These are phyloP conservation scores for Colletotrichum truncatum DNA, from an alignment of 2,329 filamentous ascomycete genomes.

Conservation along the genomic window DNA sequence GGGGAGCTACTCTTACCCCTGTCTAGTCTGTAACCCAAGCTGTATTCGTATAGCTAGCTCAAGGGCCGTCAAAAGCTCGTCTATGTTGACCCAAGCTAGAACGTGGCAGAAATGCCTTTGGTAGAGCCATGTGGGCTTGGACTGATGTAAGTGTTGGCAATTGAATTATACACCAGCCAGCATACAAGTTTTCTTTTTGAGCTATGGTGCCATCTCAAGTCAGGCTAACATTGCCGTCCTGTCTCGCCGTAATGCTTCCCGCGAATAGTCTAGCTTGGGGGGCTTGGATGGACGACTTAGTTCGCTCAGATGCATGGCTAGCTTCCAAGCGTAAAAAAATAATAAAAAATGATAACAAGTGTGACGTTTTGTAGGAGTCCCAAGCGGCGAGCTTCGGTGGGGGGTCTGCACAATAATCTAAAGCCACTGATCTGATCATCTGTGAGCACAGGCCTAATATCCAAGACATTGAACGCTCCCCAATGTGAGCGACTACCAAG, in stretches of 20 bases:
- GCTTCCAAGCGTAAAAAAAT: neutral
- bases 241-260: neutral
- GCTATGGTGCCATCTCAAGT: neutral
- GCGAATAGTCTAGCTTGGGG: neutral
- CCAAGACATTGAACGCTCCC: slow-evolving; percentile 7
- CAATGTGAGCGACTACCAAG: slow-evolving; percentile 1
- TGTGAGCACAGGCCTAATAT: slow-evolving; percentile 9
- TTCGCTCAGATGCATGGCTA: neutral
- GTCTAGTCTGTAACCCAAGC: neutral
- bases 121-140: too few species aligned
- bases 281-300: neutral
- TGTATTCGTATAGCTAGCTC: neutral
- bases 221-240: neutral
- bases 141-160: too few species aligned
- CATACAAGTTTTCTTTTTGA: neutral
- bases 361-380: slow-evolving; percentile 11
- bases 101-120: neutral
- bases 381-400: neutral
- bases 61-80: neutral
- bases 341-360: neutral
- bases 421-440: slow-evolving; percentile 21
- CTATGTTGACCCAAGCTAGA: neutral
- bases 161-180: neutral
- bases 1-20: neutral
- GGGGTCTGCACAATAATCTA: neutral